A percentile compares a stretch with the other conserved stretches of the same genome.
These are phyloP conservation scores for Venustampulla echinocandica DNA, from an alignment of 495 filamentous ascomycete species.

Conservation along the genomic window DNA sequence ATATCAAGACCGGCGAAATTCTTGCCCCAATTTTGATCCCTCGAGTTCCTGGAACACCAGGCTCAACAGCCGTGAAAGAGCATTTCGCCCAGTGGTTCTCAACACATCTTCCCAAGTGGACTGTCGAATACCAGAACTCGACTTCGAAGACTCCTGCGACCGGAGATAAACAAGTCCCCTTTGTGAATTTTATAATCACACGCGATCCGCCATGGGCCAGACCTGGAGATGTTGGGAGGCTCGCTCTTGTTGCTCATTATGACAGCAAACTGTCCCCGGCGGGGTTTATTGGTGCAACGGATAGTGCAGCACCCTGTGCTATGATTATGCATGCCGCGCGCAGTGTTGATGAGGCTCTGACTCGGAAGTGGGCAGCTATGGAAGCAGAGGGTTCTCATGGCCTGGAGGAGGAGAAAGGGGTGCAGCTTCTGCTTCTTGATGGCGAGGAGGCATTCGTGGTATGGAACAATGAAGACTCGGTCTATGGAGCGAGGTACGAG, in stretches of 20 bases:
- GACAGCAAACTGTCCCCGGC: slow-evolving; percentile 74
- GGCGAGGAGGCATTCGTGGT: slow-evolving; percentile 83
- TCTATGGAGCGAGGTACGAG: slow-evolving; percentile 72
- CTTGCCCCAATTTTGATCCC: slow-evolving; percentile 86
- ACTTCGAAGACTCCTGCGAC: slow-evolving; percentile 71
- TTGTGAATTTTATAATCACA: slow-evolving; percentile 78
- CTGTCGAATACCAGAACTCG: slow-evolving; percentile 74
- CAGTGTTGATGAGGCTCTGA: slow-evolving; percentile 69
- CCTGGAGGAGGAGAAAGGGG: slow-evolving; percentile 64
- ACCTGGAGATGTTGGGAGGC: slow-evolving; percentile 62
- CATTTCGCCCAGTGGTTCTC: slow-evolving; percentile 81
- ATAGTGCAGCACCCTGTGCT: slow-evolving; percentile 89
- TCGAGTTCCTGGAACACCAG: slow-evolving; percentile 78
- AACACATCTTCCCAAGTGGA: slow-evolving; percentile 67
- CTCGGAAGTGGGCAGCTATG: slow-evolving; percentile 71
- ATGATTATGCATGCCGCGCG: slow-evolving; percentile 81
- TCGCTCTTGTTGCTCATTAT: slow-evolving; percentile 92
- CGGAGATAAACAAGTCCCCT: slow-evolving; percentile 60
- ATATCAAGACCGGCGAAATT: slow-evolving; percentile 64
- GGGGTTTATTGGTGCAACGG: slow-evolving; percentile 89
- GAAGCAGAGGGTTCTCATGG: slow-evolving; percentile 42
- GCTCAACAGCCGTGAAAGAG: slow-evolving; percentile 61
- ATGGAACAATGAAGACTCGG: slow-evolving; percentile 73
- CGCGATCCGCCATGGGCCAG: slow-evolving; percentile 79
- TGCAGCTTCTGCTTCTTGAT: slow-evolving; percentile 86